phyloP scores from a whole-genome alignment of 495 filamentous ascomycete species.

The Chaetomium cochliodes region DNA sequence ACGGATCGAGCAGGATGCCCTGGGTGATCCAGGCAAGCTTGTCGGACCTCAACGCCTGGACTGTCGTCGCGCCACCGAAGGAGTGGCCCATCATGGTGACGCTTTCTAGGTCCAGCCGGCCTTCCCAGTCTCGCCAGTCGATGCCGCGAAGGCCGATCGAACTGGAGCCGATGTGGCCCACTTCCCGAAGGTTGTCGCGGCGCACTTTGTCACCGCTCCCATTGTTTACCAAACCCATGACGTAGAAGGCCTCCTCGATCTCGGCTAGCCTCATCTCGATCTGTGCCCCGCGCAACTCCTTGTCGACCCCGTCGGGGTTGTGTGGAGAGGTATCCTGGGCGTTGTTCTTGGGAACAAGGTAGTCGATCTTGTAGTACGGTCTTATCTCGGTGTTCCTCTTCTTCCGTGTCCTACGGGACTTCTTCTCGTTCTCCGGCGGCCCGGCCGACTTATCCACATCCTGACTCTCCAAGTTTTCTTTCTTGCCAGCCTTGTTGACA shows the following conservation, averaged over 20 bases:
- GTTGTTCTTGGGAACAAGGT: constrained; percentile 47
- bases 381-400: constrained; percentile 13
- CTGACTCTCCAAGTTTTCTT: constrained; percentile 27
- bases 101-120: constrained; percentile 48
- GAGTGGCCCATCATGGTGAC: constrained; percentile 65
- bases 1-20: constrained; percentile 60
- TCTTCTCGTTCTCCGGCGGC: constrained; percentile 14
- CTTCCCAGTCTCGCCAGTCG: constrained; percentile 42
- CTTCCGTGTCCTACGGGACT: neutral
- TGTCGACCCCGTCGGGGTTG: constrained; percentile 38
- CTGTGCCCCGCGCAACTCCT: constrained; percentile 52
- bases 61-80: constrained; percentile 63
- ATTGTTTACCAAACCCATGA: constrained; percentile 54
- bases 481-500: constrained; percentile 42
- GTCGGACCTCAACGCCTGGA: constrained; percentile 55
- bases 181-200: constrained; percentile 48
- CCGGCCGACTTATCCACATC: constrained; percentile 21
- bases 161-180: constrained; percentile 52
- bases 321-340: constrained; percentile 39
- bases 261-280: constrained; percentile 64
- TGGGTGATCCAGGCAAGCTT: constrained; percentile 53
- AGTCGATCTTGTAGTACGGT: constrained; percentile 44
- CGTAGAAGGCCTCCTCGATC: constrained; percentile 55
- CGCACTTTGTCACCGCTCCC: constrained; percentile 44
- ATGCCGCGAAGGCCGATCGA: constrained; percentile 43